Conservation (phyloP, 73 alveolate species). For the Tetrahymena thermophila region DNA sequence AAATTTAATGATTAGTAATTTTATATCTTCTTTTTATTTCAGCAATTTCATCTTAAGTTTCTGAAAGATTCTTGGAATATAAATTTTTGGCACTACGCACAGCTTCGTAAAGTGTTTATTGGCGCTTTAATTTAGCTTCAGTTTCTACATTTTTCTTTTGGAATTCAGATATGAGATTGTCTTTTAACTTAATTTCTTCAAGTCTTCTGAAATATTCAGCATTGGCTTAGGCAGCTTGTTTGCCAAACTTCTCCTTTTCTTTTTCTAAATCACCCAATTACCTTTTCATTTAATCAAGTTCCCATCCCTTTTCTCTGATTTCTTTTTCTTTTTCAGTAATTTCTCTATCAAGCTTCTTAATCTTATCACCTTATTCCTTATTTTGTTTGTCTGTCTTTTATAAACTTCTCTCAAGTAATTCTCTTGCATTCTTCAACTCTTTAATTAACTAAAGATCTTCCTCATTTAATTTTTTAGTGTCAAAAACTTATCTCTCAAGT, state of each 20-base stretch:
- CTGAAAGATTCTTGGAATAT: conserved; percentile 94
- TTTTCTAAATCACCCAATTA: conserved; percentile 47
- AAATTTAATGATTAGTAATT: conserved; percentile 73
- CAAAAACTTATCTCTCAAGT: conserved; percentile 31
- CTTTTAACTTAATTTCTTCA: conserved; percentile 85
- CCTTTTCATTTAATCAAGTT: conserved; percentile 49
- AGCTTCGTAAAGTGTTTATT: conserved; percentile 97
- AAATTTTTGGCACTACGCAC: conserved; percentile 97
- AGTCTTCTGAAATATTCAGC: conserved; percentile 73
- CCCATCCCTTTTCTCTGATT: conserved; percentile 46
- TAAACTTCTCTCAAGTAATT: conserved; percentile 58
- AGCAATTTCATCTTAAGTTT: conserved; percentile 86
- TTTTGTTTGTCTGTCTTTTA: conserved; percentile 60
- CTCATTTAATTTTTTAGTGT: conserved; percentile 62
- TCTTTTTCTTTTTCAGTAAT: conserved; percentile 46
- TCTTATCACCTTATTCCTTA: conserved; percentile 47
- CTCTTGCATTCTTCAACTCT: conserved; percentile 69
- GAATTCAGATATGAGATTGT: conserved; percentile 83
- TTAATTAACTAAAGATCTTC: conserved; percentile 66
- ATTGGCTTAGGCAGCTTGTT: conserved; percentile 81
- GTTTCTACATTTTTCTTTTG: conserved; percentile 86
- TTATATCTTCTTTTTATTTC: conserved; percentile 79
- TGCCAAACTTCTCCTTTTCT: conserved; percentile 83
- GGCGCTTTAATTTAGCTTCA: conserved; percentile 89
- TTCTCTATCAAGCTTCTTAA: conserved; percentile 46